These are phyloP conservation scores for Sordariomycetes sp. DNA, from an alignment of 2,329 filamentous ascomycete genomes.

Conservation along the genomic window DNA sequence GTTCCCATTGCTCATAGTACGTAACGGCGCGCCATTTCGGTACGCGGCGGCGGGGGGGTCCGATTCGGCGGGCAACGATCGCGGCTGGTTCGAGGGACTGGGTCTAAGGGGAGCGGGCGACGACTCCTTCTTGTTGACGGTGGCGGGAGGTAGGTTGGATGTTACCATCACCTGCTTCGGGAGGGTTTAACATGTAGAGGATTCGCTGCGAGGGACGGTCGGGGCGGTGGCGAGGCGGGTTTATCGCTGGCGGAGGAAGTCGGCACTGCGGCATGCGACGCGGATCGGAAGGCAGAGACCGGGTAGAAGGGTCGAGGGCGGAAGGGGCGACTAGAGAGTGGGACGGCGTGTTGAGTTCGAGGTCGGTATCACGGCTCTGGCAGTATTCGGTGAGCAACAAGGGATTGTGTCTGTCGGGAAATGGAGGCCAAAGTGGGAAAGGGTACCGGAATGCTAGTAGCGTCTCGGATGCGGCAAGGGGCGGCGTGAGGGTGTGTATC, in stretches of 20 bases:
- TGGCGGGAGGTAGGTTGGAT: background rate
- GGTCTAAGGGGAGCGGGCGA: background rate
- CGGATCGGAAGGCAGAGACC: background rate
- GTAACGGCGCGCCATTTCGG: slow-evolving; percentile 1
- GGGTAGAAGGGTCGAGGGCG: background rate
- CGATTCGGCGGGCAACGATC: background rate
- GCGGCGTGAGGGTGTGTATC: background rate
- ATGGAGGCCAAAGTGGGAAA: background rate
- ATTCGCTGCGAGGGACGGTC: background rate
- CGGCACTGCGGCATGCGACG: background rate
- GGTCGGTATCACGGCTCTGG: background rate
- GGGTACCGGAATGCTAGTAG: background rate
- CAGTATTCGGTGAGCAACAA: background rate
- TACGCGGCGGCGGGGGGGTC: background rate
- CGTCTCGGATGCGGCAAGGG: background rate
- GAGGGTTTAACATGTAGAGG: background rate
- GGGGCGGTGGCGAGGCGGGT: background rate
- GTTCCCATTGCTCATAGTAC: slow-evolving; percentile 3
- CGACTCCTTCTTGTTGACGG: background rate
- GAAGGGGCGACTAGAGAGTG: background rate
- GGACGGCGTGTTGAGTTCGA: background rate
- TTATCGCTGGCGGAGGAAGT: background rate
- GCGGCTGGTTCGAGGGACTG: background rate
- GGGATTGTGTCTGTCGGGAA: background rate
- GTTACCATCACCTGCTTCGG: slow-evolving; percentile 5